Conservation (phyloP, 73 alveolate genomes). For the Durusdinium trenchii region DNA sequence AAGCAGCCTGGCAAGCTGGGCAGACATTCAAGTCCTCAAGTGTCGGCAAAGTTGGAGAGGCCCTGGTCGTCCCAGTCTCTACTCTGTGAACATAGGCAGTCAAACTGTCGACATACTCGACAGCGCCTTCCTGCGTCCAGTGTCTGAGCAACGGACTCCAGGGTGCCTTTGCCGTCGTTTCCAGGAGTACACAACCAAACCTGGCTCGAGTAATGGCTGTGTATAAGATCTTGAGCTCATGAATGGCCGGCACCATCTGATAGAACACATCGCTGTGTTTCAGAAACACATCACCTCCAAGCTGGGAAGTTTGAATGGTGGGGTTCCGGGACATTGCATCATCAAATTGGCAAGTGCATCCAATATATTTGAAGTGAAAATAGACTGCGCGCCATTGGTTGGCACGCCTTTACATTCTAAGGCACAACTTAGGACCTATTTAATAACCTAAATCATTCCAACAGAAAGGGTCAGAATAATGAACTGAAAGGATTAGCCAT, state of each 20-base stretch:
- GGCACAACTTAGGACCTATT: no score
- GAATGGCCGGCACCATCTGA: slow-evolving; percentile 12
- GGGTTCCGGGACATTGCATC: no score
- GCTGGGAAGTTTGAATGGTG: no score
- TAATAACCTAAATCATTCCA: no score
- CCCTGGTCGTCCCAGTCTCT: no score
- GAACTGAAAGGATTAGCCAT: no score
- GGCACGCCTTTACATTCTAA: no score
- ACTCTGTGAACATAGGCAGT: not conserved
- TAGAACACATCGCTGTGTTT: not conserved
- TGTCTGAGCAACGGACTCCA: not conserved
- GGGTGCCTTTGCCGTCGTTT: not conserved
- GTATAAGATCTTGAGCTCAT: slow-evolving; percentile 11
- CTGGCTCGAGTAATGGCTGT: slow-evolving; percentile 9
- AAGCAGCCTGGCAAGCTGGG: not conserved
- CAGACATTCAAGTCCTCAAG: not conserved
- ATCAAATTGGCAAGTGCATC: no score
- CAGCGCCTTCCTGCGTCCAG: slow-evolving; percentile 3
- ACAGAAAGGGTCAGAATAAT: no score
- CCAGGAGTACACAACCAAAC: slow-evolving; percentile 1
- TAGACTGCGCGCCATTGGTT: no score
- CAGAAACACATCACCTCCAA: slow-evolving; percentile 4
- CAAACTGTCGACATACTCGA: not conserved
- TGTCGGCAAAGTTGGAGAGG: not conserved
- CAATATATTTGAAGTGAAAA: no score